phyloP scores from a whole-genome alignment of 139 green algal species.

The Closterium sp. region DNA sequence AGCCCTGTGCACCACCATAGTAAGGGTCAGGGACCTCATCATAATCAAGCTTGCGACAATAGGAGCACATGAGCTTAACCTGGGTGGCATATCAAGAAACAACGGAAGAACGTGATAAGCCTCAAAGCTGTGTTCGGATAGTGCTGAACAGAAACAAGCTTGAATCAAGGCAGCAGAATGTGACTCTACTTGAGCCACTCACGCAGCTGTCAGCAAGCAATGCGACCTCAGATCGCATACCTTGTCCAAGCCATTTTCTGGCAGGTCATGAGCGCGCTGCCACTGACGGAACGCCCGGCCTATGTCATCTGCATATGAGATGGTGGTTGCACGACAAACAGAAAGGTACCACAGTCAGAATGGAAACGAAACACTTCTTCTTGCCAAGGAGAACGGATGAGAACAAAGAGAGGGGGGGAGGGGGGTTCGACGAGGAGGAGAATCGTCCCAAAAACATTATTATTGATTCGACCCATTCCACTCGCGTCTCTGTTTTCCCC shows the following conservation, averaged over 20 bases:
- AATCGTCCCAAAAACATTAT: background rate
- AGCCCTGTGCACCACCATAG: conserved; percentile 74
- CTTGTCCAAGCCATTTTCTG: background rate
- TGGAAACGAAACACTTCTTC: too few species aligned
- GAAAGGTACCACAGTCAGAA: background rate
- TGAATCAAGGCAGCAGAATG: too few species aligned
- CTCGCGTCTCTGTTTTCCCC: background rate
- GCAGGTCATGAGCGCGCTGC: background rate
- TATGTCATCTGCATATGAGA: background rate
- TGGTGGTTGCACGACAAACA: background rate
- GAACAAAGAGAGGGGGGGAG: too few species aligned
- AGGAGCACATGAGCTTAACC: conserved; percentile 54
- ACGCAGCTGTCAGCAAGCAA: too few species aligned
- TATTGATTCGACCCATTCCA: background rate
- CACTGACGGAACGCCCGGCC: background rate
- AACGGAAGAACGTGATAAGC: too few species aligned
- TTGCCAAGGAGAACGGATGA: background rate
- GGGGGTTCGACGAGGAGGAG: background rate
- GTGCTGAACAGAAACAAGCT: too few species aligned
- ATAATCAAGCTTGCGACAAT: conserved; percentile 24
- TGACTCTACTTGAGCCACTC: too few species aligned
- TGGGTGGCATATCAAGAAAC: conserved; percentile 17
- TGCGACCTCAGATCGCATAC: background rate
- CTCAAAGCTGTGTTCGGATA: too few species aligned
- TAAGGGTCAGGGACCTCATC: conserved; percentile 83